Evolutionary conservation across 1,284 basidiomycete genomes (phyloP), one percentile per base, ranked within the genome.

Genomic region (Sutorius eximius): DNA sequence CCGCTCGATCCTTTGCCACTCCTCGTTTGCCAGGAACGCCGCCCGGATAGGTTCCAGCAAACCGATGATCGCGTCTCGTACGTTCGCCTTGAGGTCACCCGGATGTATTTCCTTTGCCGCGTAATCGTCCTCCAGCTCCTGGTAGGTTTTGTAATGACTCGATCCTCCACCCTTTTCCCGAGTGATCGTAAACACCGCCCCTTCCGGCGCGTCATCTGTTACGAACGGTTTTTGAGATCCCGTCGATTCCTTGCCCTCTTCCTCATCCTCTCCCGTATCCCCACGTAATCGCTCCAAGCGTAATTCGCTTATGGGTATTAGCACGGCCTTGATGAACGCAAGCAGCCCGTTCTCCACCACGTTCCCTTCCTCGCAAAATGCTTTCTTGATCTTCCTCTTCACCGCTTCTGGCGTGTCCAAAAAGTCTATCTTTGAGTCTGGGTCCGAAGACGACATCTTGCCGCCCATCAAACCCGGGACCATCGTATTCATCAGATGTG

Each of bases 371-470:
- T 95, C 92, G 70, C 96, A 99, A 67, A 97, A 91, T 0, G 97
- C 96, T 40, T 80, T 80, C 72, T 93, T 95, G 73, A 99, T 87
- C 78, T 98, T 99, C 73, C 86, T 87, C 66, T 88, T 86, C 50
- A 98, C 82, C 32, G 82, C 82, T 42, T 91, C 88, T 1, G 95
- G 87, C 15, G 86, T 72, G 74, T 99, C 96, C 61, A 99, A 86
- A 75, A 99, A 95, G 76, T 99, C 96, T 71, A 99, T 98, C 75
- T 99, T 99, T 60, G 89, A 93, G 71, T 95, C 91, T 29, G 93
- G 90, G 67, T 98, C 96, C 1, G 96, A 98, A 0, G 94, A 88
- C n/a, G 93, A 96, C 97, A 99, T 99, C 73, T 99, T 99, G 24
- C 93, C 93, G 30, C 96, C 96, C 43, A 83, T 83, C 45, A 99